Evolutionary conservation across 306 rosid genomes (phyloP), one percentile per base, ranked within the genome.

Genomic region (Vigna nakashimae): DNA sequence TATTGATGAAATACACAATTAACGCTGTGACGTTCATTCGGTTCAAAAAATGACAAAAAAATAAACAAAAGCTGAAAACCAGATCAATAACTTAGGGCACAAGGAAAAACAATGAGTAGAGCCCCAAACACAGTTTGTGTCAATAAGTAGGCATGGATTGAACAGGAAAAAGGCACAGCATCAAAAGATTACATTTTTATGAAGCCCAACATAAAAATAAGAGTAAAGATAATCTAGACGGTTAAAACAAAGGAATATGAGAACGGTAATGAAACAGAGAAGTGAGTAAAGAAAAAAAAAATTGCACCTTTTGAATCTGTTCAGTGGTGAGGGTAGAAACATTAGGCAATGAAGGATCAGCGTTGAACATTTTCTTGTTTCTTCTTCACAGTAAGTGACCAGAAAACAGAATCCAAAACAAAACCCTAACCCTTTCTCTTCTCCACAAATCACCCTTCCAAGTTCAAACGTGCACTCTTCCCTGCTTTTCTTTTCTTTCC

Each of bases 261-360:
- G 4, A 46, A 24, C 8, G 5, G 30, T 9, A 38, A 82, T 42
- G 74, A 30, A 79, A 57, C 59, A 78, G 73, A 67, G 49, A 65
- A 64, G 65, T 57, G 72, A 38, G 8, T 65, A 1, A 20, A 22
- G 55, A 34, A 3, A 52, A 48, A 42, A 38, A 66, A 85, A 56
- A 36, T 52, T 15, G 74, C 24, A 87, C 93, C 91, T 82, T 75
- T 69, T 87, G 91, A 80, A 87, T 90, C 76, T 74, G 81, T 60
- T 90, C 90, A 52, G 88, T 84, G 45, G 88, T 42, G 76, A 81
- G 57, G 63, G 46, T 51, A 24, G 86, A 36, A 20, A 46, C 32
- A 69, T 69, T n/a, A 9, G 71, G 70, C 43, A 78, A 64, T 42
- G 86, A 36, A 85, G 83, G 75, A 75, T 87, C 87, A 72, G 10